Percentiles rank a stretch among this genome's conserved stretches.
Conservation (phyloP, 805 yeast genomes). For the Grigorovia transvaalensis region DNA sequence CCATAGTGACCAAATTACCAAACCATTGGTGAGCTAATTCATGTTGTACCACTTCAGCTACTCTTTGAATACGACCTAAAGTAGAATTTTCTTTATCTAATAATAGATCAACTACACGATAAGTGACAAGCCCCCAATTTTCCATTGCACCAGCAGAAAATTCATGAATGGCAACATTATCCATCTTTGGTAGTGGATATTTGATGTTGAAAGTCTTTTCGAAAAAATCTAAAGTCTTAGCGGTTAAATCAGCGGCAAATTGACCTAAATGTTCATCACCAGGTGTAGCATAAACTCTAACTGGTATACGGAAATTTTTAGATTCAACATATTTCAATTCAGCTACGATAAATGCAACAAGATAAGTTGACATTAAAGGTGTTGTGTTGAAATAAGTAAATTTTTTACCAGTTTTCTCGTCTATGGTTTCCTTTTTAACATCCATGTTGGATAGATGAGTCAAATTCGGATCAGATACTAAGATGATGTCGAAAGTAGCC, state of each 20-base stretch:
- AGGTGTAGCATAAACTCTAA: conserved; percentile 71
- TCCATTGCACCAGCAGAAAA: conserved; percentile 88
- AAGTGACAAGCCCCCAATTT: conserved; percentile 73
- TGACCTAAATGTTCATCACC: conserved; percentile 64
- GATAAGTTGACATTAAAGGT: conserved; percentile 75
- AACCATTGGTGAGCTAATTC: conserved; percentile 91
- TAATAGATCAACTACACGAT: conserved; percentile 64
- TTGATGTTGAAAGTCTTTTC: conserved; percentile 64
- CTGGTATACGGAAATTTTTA: conserved; percentile 58
- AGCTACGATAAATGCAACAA: conserved; percentile 76
- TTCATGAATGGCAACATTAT: conserved; percentile 74
- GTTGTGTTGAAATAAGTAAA: conserved; percentile 60
- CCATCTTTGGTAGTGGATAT: conserved; percentile 73
- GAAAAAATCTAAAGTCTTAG: conserved; percentile 63
- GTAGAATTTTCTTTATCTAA: conserved; percentile 64
- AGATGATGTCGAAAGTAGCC: conserved; percentile 56
- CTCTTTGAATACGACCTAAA: conserved; percentile 55
- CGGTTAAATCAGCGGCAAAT: conserved; percentile 65
- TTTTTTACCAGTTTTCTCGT: conserved; percentile 34
- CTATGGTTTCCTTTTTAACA: conserved; percentile 38
- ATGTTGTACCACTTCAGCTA: conserved; percentile 79
- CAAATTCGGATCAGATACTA: conserved; percentile 45
- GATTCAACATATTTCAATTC: conserved; percentile 67
- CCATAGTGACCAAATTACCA: conserved; percentile 84
- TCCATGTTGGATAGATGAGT: conserved; percentile 66